Evolutionary conservation across 208 protist species (phyloP).

Genomic region (Leishmania tarentolae): DNA sequence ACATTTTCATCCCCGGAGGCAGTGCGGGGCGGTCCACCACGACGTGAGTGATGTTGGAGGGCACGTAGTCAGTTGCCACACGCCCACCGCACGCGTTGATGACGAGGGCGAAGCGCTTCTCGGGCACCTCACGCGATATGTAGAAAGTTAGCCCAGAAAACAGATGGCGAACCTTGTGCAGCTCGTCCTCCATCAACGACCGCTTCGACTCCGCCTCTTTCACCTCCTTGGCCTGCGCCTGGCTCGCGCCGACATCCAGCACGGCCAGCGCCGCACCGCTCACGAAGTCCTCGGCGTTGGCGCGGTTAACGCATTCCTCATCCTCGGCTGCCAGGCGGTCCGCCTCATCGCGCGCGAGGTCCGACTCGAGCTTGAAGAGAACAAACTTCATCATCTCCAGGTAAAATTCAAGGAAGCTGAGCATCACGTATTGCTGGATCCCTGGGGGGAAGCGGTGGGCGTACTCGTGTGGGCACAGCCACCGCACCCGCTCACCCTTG

Average conservation of each 20-base stretch:
- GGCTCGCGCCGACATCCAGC: constrained; percentile 24
- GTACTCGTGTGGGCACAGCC: constrained; percentile 98
- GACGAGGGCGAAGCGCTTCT: constrained; percentile 89
- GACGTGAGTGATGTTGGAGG: constrained; percentile 84
- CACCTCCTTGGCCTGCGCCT: constrained; percentile 35
- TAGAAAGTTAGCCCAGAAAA: constrained; percentile 87
- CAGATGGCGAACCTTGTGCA: constrained; percentile 57
- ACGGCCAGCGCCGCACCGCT: constrained; percentile 27
- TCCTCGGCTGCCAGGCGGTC: constrained; percentile 59
- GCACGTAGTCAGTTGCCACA: constrained; percentile 71
- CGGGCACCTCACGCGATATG: constrained; percentile 90
- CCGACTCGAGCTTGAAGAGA: constrained; percentile 96
- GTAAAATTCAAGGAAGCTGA: constrained; percentile 98
- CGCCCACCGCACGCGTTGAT: constrained; percentile 88
- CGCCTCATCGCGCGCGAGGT: constrained; percentile 55
- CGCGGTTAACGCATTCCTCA: constrained; percentile 24
- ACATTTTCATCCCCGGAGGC: constrained; percentile 50
- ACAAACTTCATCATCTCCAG: constrained; percentile 96
- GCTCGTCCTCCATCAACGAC: constrained; percentile 59
- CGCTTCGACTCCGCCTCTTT: constrained; percentile 42
- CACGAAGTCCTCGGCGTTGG: constrained; percentile 35
- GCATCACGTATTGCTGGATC: constrained; percentile 96
- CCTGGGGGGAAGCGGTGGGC: constrained; percentile 92
- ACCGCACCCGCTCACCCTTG: constrained; percentile 94
- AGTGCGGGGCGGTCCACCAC: constrained; percentile 85